Conservation (phyloP, 768 basidiomycete species). For the Tulasnella sp. region DNA sequence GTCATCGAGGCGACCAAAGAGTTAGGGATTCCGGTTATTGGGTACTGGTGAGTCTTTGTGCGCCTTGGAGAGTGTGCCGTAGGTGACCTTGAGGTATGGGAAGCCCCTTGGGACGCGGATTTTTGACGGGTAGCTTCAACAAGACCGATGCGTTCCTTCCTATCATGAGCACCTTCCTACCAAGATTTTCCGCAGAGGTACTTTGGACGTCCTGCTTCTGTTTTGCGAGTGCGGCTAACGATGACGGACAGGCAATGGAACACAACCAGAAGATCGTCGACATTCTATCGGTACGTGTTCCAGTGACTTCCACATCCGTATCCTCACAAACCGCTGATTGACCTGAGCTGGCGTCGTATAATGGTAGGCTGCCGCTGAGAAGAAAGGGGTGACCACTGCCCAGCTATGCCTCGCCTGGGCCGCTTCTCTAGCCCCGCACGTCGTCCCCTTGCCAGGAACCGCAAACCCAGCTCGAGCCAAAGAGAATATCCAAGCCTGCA, state of each 20-base stretch:
- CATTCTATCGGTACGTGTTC: conserved; percentile 22
- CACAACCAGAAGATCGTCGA: conserved; percentile 35
- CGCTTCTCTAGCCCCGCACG: conserved; percentile 28
- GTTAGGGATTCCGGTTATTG: conserved; percentile 44
- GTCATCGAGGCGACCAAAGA: conserved; percentile 44
- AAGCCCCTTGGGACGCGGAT: conserved; percentile 41
- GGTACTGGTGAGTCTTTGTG: conserved; percentile 36
- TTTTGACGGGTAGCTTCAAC: conserved; percentile 42
- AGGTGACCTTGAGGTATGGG: neutral
- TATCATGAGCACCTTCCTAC: conserved; percentile 29
- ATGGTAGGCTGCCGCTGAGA: conserved; percentile 28
- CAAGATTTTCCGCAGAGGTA: conserved; percentile 36
- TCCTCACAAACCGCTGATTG: neutral
- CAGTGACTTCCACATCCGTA: neutral
- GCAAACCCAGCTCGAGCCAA: neutral
- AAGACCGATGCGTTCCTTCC: conserved; percentile 31
- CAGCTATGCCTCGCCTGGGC: conserved; percentile 36
- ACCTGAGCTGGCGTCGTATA: neutral
- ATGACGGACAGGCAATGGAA: conserved; percentile 25
- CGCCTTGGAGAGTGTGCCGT: neutral
- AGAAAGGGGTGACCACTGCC: conserved; percentile 32
- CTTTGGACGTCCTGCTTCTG: no score
- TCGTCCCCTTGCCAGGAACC: conserved; percentile 37
- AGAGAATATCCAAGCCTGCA: neutral
- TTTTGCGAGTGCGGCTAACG: neutral